phyloP scores from a whole-genome alignment of 164 flowering plant genomes.

The Tetrastigma voinierianum region DNA sequence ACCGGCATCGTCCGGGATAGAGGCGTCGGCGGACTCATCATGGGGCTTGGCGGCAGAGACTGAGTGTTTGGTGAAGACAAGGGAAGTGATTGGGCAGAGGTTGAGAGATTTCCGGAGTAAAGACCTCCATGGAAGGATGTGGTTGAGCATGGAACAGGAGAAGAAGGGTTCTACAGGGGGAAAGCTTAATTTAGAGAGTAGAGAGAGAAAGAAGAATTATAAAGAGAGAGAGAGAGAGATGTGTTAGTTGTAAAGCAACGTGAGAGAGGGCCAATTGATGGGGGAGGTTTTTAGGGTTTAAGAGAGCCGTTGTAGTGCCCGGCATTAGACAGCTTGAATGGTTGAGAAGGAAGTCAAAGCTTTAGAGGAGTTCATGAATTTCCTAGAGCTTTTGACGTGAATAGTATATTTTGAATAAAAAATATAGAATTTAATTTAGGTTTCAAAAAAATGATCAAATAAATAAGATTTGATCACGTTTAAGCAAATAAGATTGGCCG shows the following conservation, averaged over 20 bases:
- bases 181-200: not conserved
- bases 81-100: slow-evolving; percentile 7
- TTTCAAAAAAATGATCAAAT: no score
- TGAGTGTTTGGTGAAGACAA: slow-evolving; percentile 17
- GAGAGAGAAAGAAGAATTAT: not conserved
- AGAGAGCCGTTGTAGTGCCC: slow-evolving; percentile 13
- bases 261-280: no score
- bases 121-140: slow-evolving; percentile 10
- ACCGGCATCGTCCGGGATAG: slow-evolving; percentile 11
- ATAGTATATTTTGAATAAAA: no score
- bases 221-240: no score
- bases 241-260: no score
- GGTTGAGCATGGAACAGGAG: slow-evolving; percentile 20
- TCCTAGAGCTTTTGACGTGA: no score
- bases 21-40: slow-evolving; percentile 8
- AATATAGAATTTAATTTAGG: no score
- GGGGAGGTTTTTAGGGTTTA: slow-evolving; percentile 13
- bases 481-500: no score
- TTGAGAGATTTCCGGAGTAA: not conserved
- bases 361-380: no score
- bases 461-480: no score
- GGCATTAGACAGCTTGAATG: not conserved
- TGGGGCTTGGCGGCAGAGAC: slow-evolving; percentile 13
- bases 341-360: no score
- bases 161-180: not conserved